phyloP scores from a whole-genome alignment of 2,329 filamentous ascomycete genomes.

The Aspergillus nomiae region DNA sequence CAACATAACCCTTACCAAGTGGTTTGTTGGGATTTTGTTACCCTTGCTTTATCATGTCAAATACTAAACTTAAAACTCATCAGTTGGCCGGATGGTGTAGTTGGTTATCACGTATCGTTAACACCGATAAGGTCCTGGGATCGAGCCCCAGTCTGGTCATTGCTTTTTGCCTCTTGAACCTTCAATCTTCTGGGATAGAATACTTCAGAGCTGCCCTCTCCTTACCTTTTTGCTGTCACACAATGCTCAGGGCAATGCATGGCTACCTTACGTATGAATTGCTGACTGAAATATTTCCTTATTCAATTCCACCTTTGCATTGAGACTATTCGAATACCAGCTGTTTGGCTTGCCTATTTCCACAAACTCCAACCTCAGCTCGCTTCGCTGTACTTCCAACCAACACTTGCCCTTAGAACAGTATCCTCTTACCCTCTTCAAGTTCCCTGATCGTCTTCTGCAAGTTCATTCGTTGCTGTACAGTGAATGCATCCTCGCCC shows the following conservation, averaged over 20 bases:
- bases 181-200: not conserved
- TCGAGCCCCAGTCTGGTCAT: not conserved
- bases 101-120: constrained; percentile 23
- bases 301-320: too few species aligned
- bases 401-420: constrained; percentile 3
- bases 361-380: not conserved
- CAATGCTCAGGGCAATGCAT: not conserved
- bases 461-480: constrained; percentile 47
- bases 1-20: too few species aligned
- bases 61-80: not conserved
- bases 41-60: not conserved
- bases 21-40: too few species aligned
- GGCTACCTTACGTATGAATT: too few species aligned
- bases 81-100: constrained; percentile 35
- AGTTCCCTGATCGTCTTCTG: constrained; percentile 50
- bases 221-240: not conserved
- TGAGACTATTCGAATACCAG: not conserved
- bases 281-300: not conserved
- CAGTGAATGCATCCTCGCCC: constrained; percentile 54
- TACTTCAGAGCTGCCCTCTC: not conserved
- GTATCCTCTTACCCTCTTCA: constrained; percentile 38
- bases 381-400: not conserved
- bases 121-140: constrained; percentile 3
- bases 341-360: too few species aligned
- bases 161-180: not conserved